Conservation (phyloP, 2,329 filamentous ascomycete genomes). For the Ceratocystis smalleyi region DNA sequence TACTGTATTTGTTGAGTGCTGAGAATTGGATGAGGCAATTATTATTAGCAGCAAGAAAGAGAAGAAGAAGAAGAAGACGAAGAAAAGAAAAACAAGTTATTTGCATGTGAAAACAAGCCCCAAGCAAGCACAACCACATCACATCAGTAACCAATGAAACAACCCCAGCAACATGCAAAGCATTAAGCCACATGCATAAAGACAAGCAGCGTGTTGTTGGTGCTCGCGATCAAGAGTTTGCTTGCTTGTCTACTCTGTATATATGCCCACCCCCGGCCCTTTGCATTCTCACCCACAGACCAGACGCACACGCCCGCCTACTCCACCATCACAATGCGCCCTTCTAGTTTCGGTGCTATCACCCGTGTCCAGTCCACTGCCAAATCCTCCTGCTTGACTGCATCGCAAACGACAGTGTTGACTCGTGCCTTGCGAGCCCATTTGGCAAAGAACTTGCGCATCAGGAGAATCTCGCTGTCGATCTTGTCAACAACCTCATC, state of each 20-base stretch:
- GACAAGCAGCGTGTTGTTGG: too few relatives aligned
- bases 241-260: too few relatives aligned
- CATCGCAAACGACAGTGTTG: slow-evolving; percentile 35
- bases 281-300: not conserved
- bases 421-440: slow-evolving; percentile 59
- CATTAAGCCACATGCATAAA: not conserved
- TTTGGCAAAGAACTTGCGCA: slow-evolving; percentile 52
- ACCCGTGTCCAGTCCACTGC: slow-evolving; percentile 64
- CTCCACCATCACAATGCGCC: slow-evolving; percentile 44
- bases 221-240: too few relatives aligned
- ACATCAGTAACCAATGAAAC: not conserved
- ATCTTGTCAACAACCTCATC: slow-evolving; percentile 34
- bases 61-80: not conserved
- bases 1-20: not conserved
- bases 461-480: slow-evolving; percentile 45
- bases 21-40: not conserved
- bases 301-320: not conserved
- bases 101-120: not conserved
- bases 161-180: not conserved
- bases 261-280: too few relatives aligned
- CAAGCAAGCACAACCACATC: not conserved
- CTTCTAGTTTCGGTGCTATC: slow-evolving; percentile 63
- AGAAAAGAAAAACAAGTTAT: not conserved
- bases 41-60: not conserved
- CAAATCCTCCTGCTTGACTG: slow-evolving; percentile 42